Percentiles rank a stretch among this genome's conserved stretches.
Evolutionary conservation across 2,329 filamentous ascomycete genomes (phyloP).

Genomic region (Fusarium pseudoanthophilum): DNA sequence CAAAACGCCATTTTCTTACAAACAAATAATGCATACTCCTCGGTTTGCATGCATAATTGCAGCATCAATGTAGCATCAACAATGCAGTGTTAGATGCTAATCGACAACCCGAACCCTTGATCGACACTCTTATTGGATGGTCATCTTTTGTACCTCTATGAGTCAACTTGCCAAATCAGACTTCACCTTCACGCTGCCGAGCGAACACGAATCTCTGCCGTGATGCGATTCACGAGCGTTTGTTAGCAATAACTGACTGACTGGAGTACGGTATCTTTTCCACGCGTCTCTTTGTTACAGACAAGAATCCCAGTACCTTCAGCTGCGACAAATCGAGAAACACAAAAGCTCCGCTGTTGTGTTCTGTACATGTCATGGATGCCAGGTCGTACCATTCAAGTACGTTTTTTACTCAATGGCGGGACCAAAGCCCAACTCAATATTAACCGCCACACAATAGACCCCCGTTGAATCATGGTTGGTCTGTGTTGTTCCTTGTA

Average conservation of each 20-base stretch:
- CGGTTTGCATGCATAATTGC: slow-evolving; percentile 25
- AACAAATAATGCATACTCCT: slow-evolving; percentile 24
- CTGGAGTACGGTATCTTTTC: not conserved
- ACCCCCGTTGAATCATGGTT: slow-evolving; percentile 39
- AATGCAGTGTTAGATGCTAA: slow-evolving; percentile 27
- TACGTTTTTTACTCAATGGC: slow-evolving; percentile 17
- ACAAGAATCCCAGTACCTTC: slow-evolving; percentile 4
- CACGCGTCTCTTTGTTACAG: slow-evolving; percentile 3
- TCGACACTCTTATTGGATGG: slow-evolving; percentile 35
- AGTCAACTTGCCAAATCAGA: slow-evolving; percentile 27
- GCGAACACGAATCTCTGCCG: slow-evolving; percentile 8
- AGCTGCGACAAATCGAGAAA: slow-evolving; percentile 18
- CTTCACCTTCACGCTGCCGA: slow-evolving; percentile 29
- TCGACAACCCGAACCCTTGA: slow-evolving; percentile 12
- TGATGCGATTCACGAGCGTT: slow-evolving; percentile 18
- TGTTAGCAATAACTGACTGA: not conserved
- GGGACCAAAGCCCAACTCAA: slow-evolving; percentile 22
- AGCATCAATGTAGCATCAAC: slow-evolving; percentile 16
- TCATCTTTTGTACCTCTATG: slow-evolving; percentile 19
- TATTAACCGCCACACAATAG: slow-evolving; percentile 38
- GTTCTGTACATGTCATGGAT: slow-evolving; percentile 7
- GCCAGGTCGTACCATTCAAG: slow-evolving; percentile 18
- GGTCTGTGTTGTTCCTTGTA: slow-evolving; percentile 26
- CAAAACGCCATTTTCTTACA: slow-evolving; percentile 27
- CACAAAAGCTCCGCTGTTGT: slow-evolving; percentile 11